A percentile compares a stretch with the other conserved stretches of the same genome.
These are phyloP conservation scores for Tillandsia leiboldiana DNA, from an alignment of 176 grass and related monocot species.

Conservation along the genomic window DNA sequence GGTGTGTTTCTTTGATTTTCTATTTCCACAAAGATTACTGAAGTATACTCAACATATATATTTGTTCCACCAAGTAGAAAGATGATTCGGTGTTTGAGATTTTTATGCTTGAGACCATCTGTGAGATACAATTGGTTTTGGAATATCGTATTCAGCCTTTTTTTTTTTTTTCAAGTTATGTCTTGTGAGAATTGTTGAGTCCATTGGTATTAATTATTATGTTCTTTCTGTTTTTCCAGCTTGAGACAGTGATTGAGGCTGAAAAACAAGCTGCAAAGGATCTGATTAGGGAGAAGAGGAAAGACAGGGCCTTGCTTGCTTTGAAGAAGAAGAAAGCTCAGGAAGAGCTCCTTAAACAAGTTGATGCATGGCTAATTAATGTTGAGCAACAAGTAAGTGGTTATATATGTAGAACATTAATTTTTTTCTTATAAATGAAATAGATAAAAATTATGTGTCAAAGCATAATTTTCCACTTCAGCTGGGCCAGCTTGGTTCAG, in stretches of 20 bases:
- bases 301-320: conserved; percentile 89
- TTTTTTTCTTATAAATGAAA: background rate
- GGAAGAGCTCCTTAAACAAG: conserved; percentile 83
- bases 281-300: conserved; percentile 75
- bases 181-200: background rate
- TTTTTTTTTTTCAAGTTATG: too few species aligned
- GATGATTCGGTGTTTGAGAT: background rate
- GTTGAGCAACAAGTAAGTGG: conserved; percentile 78
- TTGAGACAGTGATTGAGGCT: conserved; percentile 84
- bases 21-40: too few species aligned
- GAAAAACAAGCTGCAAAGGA: conserved; percentile 88
- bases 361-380: conserved; percentile 92
- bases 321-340: conserved; percentile 96
- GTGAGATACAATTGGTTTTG: too few species aligned
- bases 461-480: background rate
- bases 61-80: background rate
- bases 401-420: background rate
- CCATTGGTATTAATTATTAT: conserved; percentile 12
- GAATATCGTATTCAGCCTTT: too few species aligned
- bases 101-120: too few species aligned
- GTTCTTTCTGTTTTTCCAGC: conserved; percentile 28
- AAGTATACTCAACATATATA: background rate
- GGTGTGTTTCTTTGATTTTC: background rate
- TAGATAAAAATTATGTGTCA: background rate
- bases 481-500: too few species aligned